Conservation (phyloP, 108 stramenopile species). For the Nitzschia sp. region DNA sequence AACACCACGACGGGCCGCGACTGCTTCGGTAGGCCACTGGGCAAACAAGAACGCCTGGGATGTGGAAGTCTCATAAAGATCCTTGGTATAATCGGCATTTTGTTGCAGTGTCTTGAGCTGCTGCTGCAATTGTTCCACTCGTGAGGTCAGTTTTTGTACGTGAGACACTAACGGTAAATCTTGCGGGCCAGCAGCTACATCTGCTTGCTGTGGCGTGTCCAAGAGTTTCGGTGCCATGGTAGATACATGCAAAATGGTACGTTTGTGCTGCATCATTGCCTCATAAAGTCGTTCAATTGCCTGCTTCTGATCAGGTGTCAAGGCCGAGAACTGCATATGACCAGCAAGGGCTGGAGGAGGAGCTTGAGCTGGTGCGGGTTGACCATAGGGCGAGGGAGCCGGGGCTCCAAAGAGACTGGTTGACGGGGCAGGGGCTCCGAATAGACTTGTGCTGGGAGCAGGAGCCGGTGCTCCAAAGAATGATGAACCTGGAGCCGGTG, state of each 20-base stretch:
- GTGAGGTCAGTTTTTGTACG: slow-evolving; percentile 12
- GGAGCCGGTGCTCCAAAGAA: slow-evolving; percentile 67
- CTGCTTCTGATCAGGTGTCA: slow-evolving; percentile 62
- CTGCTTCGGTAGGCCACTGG: slow-evolving; percentile 76
- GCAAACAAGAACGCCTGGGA: slow-evolving; percentile 58
- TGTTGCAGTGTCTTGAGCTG: slow-evolving; percentile 26
- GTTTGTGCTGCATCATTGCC: slow-evolving; percentile 79
- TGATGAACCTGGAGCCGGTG: slow-evolving; percentile 58
- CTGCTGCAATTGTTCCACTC: slow-evolving; percentile 18
- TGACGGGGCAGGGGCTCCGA: slow-evolving; percentile 42
- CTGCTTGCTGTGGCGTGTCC: slow-evolving; percentile 44
- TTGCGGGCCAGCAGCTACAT: slow-evolving; percentile 43
- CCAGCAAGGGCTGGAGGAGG: slow-evolving; percentile 54
- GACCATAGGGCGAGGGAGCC: slow-evolving; percentile 15
- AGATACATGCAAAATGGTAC: slow-evolving; percentile 58
- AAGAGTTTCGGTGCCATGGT: slow-evolving; percentile 75
- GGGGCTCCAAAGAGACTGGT: slow-evolving; percentile 30
- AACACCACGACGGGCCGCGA: slow-evolving; percentile 64
- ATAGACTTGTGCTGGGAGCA: slow-evolving; percentile 18
- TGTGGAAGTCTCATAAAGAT: slow-evolving; percentile 26
- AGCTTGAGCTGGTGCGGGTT: slow-evolving; percentile 23
- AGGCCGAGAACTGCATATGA: slow-evolving; percentile 56
- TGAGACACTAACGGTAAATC: slow-evolving; percentile 15
- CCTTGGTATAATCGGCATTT: slow-evolving; percentile 12
- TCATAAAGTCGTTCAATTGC: slow-evolving; percentile 75